Evolutionary conservation across 2,329 filamentous ascomycete genomes (phyloP).

Genomic region (Penicillium vulpinum): DNA sequence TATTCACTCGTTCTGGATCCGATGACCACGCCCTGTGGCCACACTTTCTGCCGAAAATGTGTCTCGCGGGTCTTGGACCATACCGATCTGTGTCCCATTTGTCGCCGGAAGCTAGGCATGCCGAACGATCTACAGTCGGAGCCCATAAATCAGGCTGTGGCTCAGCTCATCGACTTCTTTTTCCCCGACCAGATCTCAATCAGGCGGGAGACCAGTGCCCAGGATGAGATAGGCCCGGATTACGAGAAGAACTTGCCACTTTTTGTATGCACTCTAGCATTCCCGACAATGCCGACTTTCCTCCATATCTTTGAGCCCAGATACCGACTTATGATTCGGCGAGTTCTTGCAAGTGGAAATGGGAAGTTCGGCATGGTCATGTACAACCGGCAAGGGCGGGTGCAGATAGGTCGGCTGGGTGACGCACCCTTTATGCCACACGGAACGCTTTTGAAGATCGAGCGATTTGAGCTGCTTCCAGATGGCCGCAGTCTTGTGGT

Average conservation of each 20-base stretch:
- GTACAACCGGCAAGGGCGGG: constrained; percentile 57
- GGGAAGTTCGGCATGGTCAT: constrained; percentile 84
- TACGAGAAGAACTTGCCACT: constrained; percentile 66
- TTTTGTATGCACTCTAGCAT: constrained; percentile 79
- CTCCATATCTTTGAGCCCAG: constrained; percentile 90
- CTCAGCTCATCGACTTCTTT: constrained; percentile 64
- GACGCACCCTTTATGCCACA: constrained; percentile 65
- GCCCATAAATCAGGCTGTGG: constrained; percentile 63
- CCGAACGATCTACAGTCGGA: constrained; percentile 52
- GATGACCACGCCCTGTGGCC: constrained; percentile 80
- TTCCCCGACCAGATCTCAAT: constrained; percentile 66
- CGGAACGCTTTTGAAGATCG: constrained; percentile 75
- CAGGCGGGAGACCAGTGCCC: constrained; percentile 56
- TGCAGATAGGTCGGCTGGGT: constrained; percentile 55
- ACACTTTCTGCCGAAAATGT: constrained; percentile 84
- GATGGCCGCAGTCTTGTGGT: constrained; percentile 83
- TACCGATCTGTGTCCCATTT: constrained; percentile 76
- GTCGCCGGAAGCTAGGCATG: constrained; percentile 64
- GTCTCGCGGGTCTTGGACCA: constrained; percentile 75
- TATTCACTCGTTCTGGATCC: constrained; percentile 80
- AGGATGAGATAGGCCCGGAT: constrained; percentile 56
- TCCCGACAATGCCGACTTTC: constrained; percentile 81
- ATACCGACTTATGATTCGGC: constrained; percentile 84
- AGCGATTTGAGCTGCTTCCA: constrained; percentile 69
- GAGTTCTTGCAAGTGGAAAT: constrained; percentile 68